phyloP scores from a whole-genome alignment of 306 rosid genomes.

The Inga leiocalycina region DNA sequence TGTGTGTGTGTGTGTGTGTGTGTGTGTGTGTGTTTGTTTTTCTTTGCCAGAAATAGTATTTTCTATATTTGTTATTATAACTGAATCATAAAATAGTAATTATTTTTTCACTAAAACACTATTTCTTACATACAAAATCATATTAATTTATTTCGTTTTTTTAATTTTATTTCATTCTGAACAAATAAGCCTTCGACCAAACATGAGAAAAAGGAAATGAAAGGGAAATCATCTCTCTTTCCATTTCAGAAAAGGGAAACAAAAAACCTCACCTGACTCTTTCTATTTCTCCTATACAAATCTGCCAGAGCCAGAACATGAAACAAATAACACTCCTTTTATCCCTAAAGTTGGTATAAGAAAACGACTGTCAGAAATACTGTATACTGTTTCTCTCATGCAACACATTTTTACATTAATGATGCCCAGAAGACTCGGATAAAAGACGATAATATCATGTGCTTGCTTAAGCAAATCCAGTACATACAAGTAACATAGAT shows the following conservation, averaged over 20 bases:
- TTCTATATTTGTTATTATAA: too few species aligned
- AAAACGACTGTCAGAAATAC: not conserved
- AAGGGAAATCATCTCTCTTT: not conserved
- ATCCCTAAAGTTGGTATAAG: not conserved
- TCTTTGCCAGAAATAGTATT: too few species aligned
- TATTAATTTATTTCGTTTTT: too few species aligned
- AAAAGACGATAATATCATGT: slow-evolving; percentile 16
- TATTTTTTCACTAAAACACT: not conserved
- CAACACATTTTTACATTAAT: slow-evolving; percentile 41
- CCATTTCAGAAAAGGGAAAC: not conserved
- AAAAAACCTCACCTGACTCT: not conserved
- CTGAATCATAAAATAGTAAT: too few species aligned
- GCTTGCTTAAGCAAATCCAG: slow-evolving; percentile 11
- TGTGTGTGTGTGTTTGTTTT: too few species aligned
- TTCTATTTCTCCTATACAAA: not conserved
- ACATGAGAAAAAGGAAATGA: not conserved
- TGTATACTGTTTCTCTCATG: slow-evolving; percentile 22
- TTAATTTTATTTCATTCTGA: not conserved
- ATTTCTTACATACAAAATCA: not conserved
- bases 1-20: too few species aligned
- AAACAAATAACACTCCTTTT: not conserved
- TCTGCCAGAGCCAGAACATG: not conserved
- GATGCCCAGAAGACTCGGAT: not conserved
- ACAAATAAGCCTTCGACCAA: not conserved
- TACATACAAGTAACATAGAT: slow-evolving; percentile 31